Evolutionary conservation across 805 yeast species (phyloP), one percentile per base, ranked within the genome.

Genomic region (Hanseniaspora lindneri): DNA sequence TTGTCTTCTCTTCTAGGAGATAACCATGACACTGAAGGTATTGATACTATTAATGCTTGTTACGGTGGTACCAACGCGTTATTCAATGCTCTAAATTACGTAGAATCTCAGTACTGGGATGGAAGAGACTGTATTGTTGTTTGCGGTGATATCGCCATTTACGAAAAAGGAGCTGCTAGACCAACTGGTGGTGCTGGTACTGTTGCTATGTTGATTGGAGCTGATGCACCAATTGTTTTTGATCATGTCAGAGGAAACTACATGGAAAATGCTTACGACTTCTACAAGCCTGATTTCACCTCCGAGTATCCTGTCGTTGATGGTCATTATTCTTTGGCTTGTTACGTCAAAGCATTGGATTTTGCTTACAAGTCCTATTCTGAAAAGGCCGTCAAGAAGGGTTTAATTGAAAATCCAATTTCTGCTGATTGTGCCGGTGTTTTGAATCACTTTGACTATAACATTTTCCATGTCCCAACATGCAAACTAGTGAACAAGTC

Each of bases 121-220:
- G 98, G 98, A 54, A 79, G 97, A 67, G 87, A 89, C 61, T 97
- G 97, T 50, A 77, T 92, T 60, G 98, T 89, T 50, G 95, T 89
- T 20, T 80, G 92, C 63, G 97, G 96, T 68, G 98, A 92, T 68
- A 92, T 92, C 66, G 98, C 98, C 62, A 80, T 92, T 57, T 92
- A 92, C 69, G 87, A 88, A 60, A 77, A 88, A 70, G 98, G 98
- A 65, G 82, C 94, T 33, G 98, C 98, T 50, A 82, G 98, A 75
- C 98, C 98, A 62, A 92, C 98, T 47, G 98, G 98, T 66, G 98
- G 98, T 72, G 96, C 94, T 49, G 98, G 98, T 64, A 75, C 94
- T 41, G 94, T 89, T 52, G 98, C 98, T 39, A 60, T 92, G 63
- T 77, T 83, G 64, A 84, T 92, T 60, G 98, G 98, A 44, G 95